Percentiles rank a stretch among this genome's conserved stretches.
phyloP scores from a whole-genome alignment of 2,329 filamentous ascomycete species.

The Colletotrichum phormii region DNA sequence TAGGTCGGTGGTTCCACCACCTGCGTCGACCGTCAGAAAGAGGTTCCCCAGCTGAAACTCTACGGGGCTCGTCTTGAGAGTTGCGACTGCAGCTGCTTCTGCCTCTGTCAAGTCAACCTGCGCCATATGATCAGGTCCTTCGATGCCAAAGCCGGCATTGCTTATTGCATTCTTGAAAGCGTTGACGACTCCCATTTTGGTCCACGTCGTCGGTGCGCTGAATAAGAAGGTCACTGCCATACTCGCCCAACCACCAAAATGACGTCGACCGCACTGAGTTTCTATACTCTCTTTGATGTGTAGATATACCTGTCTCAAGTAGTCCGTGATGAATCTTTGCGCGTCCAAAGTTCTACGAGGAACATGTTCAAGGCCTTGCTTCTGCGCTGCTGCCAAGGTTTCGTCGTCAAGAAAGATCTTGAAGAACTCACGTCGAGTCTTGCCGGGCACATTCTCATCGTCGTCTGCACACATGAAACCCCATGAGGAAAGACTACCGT shows the following conservation, averaged over 20 bases:
- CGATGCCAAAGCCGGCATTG: constrained; percentile 60
- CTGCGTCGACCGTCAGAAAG: constrained; percentile 58
- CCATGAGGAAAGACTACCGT: constrained; percentile 60
- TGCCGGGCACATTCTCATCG: constrained; percentile 51
- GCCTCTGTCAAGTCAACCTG: constrained; percentile 60
- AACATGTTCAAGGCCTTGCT: constrained; percentile 55
- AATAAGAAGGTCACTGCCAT: constrained; percentile 65
- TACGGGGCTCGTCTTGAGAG: constrained; percentile 55
- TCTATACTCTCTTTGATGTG: constrained; percentile 60
- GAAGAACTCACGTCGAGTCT: constrained; percentile 61
- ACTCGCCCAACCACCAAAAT: constrained; percentile 53
- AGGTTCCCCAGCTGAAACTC: constrained; percentile 51
- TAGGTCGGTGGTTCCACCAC: constrained; percentile 60
- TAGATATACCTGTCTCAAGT: constrained; percentile 59
- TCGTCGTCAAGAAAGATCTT: constrained; percentile 65
- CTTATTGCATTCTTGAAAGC: constrained; percentile 59
- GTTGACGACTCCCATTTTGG: constrained; percentile 60
- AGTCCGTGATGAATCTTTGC: constrained; percentile 61
- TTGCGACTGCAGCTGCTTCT: constrained; percentile 60
- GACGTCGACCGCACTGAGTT: constrained; percentile 50
- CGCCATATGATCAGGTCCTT: constrained; percentile 51
- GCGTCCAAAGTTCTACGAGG: constrained; percentile 56
- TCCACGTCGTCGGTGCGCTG: constrained; percentile 69
- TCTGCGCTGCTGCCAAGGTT: constrained; percentile 55
- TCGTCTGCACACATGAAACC: constrained; percentile 64